Evolutionary conservation across 116 monocot species (phyloP).

Genomic region (Dioscorea cayenensis): DNA sequence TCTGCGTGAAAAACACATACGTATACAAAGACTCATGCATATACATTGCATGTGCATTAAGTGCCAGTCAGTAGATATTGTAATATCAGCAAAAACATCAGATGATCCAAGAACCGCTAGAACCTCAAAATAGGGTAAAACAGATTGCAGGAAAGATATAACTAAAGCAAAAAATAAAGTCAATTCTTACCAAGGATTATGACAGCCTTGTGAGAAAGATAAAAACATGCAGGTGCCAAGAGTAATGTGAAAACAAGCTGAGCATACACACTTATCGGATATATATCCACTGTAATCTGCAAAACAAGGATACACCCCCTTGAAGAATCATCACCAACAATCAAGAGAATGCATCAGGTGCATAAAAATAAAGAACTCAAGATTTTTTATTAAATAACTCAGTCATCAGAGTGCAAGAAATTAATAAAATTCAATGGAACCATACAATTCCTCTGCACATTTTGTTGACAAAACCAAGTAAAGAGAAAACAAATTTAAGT

Average conservation of each 20-base stretch:
- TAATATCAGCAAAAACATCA: neutral
- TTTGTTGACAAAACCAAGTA: neutral
- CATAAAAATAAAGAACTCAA: too few relatives aligned
- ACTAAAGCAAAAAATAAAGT: neutral
- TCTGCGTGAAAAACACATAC: too few relatives aligned
- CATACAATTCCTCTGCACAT: too few relatives aligned
- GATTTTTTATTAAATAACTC: too few relatives aligned
- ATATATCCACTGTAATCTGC: conserved; percentile 43
- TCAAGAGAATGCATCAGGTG: neutral
- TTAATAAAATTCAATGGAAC: too few relatives aligned
- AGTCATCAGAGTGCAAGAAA: too few relatives aligned
- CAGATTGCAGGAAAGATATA: neutral
- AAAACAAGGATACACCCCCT: conserved; percentile 3
- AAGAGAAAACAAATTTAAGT: neutral
- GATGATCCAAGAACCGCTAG: neutral
- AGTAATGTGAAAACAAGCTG: conserved; percentile 43
- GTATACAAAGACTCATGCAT: too few relatives aligned
- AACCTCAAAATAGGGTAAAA: neutral
- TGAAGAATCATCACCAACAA: neutral
- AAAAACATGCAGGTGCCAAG: conserved; percentile 36
- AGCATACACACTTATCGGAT: conserved; percentile 35
- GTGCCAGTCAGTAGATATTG: neutral
- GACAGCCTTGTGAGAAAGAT: conserved; percentile 30
- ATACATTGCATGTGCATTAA: neutral
- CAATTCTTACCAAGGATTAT: conserved; percentile 30